Evolutionary conservation across 768 basidiomycete genomes (phyloP), one percentile per base, ranked within the genome.

Genomic region (Cystofilobasidium macerans): DNA sequence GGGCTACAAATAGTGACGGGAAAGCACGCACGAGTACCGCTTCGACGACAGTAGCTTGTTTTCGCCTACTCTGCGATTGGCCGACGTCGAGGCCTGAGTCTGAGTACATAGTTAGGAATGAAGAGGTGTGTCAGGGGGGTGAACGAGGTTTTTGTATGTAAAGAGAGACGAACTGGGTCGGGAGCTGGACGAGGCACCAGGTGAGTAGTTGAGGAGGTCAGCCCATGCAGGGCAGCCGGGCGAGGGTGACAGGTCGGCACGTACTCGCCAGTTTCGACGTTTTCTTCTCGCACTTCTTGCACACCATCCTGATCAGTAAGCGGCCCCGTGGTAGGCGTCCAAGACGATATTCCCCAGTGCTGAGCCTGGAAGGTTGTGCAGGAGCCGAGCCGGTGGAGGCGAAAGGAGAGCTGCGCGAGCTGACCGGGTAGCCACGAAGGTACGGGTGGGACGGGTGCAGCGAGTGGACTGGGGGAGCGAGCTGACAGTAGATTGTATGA

Each of bases 271-370:
- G 58, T 40, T 60, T 60, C 38, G 24, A 26, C 40, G 58, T 60
- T 40, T 60, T 74, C 70, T 75, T 75, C 66, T 77, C 76, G 57
- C 76, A 77, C 68, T 75, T 76, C 57, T 74, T 75, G 71, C 76
- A 77, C 11, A 77, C 76, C 76, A 77, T 77, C 43, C 54, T 7
- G n/a, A n/a, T n/a, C n/a, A n/a, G n/a, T n/a, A n/a, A n/a, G n/a
- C n/a, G n/a, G n/a, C n/a, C n/a, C n/a, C n/a, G n/a, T n/a, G n/a
- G n/a, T n/a, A n/a, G n/a, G n/a, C n/a, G n/a, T n/a, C n/a, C n/a
- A n/a, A n/a, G n/a, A n/a, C n/a, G n/a, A n/a, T n/a, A n/a, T n/a
- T n/a, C n/a, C n/a, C n/a, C n/a, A n/a, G n/a, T n/a, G n/a, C n/a
- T n/a, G n/a, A n/a, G n/a, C n/a, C n/a, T n/a, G n/a, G n/a, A n/a